phyloP scores from a whole-genome alignment of 148 eudicot species.

The Pharnaceum exiguum region DNA sequence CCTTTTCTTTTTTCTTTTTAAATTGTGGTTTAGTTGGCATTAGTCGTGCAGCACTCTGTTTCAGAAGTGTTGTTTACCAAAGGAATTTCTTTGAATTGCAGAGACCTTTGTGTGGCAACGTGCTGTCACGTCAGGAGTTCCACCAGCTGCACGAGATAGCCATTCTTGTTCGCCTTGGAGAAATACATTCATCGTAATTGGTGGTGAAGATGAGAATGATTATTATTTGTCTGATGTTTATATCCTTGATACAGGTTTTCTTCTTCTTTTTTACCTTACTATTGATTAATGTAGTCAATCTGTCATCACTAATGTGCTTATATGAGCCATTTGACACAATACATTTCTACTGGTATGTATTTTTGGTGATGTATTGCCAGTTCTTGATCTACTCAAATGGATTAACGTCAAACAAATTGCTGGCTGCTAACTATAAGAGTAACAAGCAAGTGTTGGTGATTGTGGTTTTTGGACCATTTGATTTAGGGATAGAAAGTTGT shows the following conservation, averaged over 20 bases:
- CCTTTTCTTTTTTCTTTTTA: too few species aligned
- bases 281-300: not conserved
- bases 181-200: constrained; percentile 76
- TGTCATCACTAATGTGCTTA: not conserved
- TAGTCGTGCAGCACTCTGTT: too few species aligned
- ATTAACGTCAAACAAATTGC: too few species aligned
- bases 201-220: constrained; percentile 79
- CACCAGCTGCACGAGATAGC: constrained; percentile 83
- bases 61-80: too few species aligned
- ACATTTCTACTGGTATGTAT: not conserved
- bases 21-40: too few species aligned
- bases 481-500: too few species aligned
- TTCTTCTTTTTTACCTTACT: not conserved
- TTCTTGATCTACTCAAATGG: too few species aligned
- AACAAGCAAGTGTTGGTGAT: not conserved
- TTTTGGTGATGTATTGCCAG: too few species aligned
- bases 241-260: constrained; percentile 83
- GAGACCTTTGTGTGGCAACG: constrained; percentile 78
- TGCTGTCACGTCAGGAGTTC: constrained; percentile 58
- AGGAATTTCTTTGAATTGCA: constrained; percentile 29
- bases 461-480: not conserved
- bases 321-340: not conserved
- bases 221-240: constrained; percentile 86
- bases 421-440: too few species aligned
- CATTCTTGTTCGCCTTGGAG: constrained; percentile 93